Evolutionary conservation across 2,329 filamentous ascomycete species (phyloP).

Genomic region (Phialocephala sp.): DNA sequence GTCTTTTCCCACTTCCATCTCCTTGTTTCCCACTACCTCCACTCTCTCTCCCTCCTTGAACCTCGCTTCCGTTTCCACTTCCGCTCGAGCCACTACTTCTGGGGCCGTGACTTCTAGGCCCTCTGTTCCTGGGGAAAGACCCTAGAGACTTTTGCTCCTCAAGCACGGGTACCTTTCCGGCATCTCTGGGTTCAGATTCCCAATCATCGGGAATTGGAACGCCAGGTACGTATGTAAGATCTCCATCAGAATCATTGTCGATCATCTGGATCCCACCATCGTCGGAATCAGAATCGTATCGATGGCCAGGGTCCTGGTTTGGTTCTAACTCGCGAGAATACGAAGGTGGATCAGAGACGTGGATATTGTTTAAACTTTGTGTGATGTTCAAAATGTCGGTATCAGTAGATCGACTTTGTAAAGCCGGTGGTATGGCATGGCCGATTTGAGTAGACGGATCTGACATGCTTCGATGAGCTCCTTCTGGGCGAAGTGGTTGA

Average conservation of each 20-base stretch:
- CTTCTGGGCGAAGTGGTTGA: neutral
- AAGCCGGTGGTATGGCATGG: neutral
- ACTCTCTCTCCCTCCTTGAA: neutral
- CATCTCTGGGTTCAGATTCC: conserved; percentile 21
- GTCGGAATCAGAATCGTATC: conserved; percentile 24
- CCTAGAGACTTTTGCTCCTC: conserved; percentile 31
- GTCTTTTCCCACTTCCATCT: neutral
- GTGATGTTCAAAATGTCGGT: conserved; percentile 19
- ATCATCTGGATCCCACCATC: conserved; percentile 33
- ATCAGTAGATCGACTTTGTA: conserved; percentile 7
- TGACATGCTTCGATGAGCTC: neutral
- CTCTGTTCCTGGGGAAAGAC: conserved; percentile 8
- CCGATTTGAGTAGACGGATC: conserved; percentile 4
- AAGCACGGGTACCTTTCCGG: conserved; percentile 15
- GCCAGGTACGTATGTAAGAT: conserved; percentile 21
- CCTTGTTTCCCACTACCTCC: neutral
- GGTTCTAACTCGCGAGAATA: conserved; percentile 10
- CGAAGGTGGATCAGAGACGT: conserved; percentile 10
- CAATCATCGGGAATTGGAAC: conserved; percentile 26
- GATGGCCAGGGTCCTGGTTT: neutral
- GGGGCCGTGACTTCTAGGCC: neutral
- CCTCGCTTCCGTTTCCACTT: neutral
- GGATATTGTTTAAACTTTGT: conserved; percentile 12
- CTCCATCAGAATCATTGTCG: conserved; percentile 32
- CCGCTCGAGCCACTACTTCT: neutral